Base-by-base conservation (phyloP, 2,329 filamentous ascomycete species). In the Talaromyces funiculosus region DNA sequence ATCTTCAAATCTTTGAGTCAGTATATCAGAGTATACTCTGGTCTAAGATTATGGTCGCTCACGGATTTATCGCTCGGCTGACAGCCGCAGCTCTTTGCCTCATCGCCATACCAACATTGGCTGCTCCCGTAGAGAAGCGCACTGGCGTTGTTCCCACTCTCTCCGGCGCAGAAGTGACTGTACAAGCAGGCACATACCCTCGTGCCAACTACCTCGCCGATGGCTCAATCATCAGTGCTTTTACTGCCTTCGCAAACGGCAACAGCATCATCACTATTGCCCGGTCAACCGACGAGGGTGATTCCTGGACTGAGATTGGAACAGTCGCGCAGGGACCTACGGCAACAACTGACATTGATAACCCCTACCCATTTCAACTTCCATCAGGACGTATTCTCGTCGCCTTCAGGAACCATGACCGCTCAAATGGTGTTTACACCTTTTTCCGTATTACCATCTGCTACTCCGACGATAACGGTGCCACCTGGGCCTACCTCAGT, bases 391-490 rank as follows among this genome's bases (percentile, higher is more conserved):
- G 56, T 22, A 54, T 62, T 20, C 47, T 62, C 3, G 38, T 59
- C 29, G 60, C 56, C 1, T 59, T 59, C 22, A n/a, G 60, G 20
- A 62, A 62, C 35, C 60, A 62, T 16, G 42, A 40, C 29, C 35
- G 35, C 18, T n/a, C 26, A 9, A 24, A 35, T 3, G 29, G 24
- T 18, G n/a, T 16, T 6, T 62, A 62, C 26, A 62, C 29, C 1
- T 62, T 45, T 38, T 62, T 37, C 35, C 60, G 60, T 4, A 62
- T 62, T 7, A 62, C 60, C 8, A 40, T 62, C 31, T 62, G 56
- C 40, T 59, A 57, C 33, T 62, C 60, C 4, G 56, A 62, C 16
- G 60, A 62, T 35, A 40, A 40, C 20, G 60, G 60, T n/a, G 38
- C 31, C 8, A 59, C 16, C 18, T 62, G 60, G 60, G 8, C 26